Conservation (phyloP, 352 stramenopile species). For the Elongisporangium anandrum region DNA sequence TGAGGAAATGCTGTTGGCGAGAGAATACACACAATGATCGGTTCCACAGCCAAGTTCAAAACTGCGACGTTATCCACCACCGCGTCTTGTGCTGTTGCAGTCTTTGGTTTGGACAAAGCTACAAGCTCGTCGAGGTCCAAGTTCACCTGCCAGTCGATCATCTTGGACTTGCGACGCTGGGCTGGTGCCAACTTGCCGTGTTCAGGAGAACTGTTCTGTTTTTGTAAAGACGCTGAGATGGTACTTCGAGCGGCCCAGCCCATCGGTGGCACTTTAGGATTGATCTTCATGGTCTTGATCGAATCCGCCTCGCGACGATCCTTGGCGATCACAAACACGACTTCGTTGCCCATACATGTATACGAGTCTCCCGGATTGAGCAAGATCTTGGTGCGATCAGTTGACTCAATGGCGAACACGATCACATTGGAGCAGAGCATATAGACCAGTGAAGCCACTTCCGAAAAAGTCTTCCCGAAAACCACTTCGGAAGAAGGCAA, state of each 20-base stretch:
- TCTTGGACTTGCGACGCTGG: constrained; percentile 18
- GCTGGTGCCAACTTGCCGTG: not conserved
- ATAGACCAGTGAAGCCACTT: constrained; percentile 75
- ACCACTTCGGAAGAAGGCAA: constrained; percentile 49
- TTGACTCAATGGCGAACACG: constrained; percentile 60
- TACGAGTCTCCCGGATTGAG: constrained; percentile 81
- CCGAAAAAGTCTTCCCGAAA: constrained; percentile 69
- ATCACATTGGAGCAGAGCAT: constrained; percentile 72
- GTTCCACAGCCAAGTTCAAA: constrained; percentile 40
- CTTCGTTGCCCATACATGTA: constrained; percentile 58
- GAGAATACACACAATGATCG: constrained; percentile 74
- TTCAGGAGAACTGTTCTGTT: not conserved
- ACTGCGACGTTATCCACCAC: constrained; percentile 46
- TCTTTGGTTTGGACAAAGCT: constrained; percentile 4
- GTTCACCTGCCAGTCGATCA: constrained; percentile 25
- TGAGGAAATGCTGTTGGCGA: constrained; percentile 52
- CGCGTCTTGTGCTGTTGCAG: constrained; percentile 30
- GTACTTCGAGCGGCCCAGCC: constrained; percentile 6
- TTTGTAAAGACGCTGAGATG: not conserved
- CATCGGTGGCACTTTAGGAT: constrained; percentile 8
- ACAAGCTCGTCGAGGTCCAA: constrained; percentile 3
- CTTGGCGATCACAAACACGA: constrained; percentile 70
- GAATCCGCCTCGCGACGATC: constrained; percentile 48
- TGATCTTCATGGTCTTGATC: constrained; percentile 21
- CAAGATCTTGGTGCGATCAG: constrained; percentile 38